Percentiles rank a stretch among this genome's conserved stretches.
Evolutionary conservation across 139 green algal genomes (phyloP).

Genomic region (Closterium sp.): DNA sequence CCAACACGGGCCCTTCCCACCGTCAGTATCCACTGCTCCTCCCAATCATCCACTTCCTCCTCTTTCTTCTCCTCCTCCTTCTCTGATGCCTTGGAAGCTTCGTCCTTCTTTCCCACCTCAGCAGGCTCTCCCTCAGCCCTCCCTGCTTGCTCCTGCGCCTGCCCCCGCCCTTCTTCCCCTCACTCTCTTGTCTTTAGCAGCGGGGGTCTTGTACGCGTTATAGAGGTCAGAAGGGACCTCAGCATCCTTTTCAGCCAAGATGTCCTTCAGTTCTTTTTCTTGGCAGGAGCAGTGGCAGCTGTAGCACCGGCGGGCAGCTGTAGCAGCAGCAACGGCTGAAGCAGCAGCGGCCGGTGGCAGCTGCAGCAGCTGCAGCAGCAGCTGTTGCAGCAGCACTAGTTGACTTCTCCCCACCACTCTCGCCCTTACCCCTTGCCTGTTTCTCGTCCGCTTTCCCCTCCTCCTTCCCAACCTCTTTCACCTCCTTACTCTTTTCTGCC

Average conservation of each 20-base stretch:
- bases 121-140: background rate
- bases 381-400: background rate
- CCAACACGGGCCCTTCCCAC: background rate
- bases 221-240: conserved; percentile 13
- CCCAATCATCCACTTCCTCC: conserved; percentile 39
- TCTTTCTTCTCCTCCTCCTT: background rate
- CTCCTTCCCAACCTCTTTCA: background rate
- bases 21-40: conserved; percentile 23
- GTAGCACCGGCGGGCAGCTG: background rate
- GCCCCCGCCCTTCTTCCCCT: background rate
- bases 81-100: background rate
- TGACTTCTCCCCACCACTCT: background rate
- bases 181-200: conserved; percentile 1
- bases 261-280: conserved; percentile 37
- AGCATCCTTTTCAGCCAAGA: conserved; percentile 25
- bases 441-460: background rate
- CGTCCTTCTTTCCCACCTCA: background rate
- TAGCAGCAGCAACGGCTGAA: background rate
- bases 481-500: background rate
- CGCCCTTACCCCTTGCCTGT: background rate
- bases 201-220: conserved; percentile 18
- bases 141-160: background rate
- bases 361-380: background rate
- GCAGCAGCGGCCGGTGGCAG: background rate
- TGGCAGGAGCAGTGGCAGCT: background rate